A percentile compares a stretch with the other conserved stretches of the same genome.
These are phyloP conservation scores for Russula earlei DNA, from an alignment of 768 basidiomycete genomes.

Conservation along the genomic window DNA sequence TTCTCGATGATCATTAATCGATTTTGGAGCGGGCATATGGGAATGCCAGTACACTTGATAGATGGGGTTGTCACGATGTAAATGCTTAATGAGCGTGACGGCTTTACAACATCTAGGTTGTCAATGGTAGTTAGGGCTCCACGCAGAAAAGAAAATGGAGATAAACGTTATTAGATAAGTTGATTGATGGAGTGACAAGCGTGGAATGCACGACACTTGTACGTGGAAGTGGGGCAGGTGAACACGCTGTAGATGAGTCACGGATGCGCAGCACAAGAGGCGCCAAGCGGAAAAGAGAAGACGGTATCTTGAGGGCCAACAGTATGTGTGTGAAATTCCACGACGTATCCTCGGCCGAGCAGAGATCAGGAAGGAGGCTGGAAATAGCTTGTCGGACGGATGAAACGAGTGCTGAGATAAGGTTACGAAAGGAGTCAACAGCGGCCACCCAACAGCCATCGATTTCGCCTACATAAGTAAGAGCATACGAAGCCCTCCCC, in stretches of 20 bases:
- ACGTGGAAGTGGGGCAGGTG: conserved; percentile 25
- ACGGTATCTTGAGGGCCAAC: no score
- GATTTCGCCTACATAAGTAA: conserved; percentile 16
- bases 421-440: conserved; percentile 16
- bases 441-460: conserved; percentile 12
- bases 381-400: not conserved
- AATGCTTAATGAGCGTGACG: no score
- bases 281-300: no score
- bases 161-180: not conserved
- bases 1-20: not conserved
- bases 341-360: conserved; percentile 36
- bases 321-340: not conserved
- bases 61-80: not conserved
- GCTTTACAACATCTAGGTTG: no score
- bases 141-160: not conserved
- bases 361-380: conserved; percentile 20
- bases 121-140: not conserved
- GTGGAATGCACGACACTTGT: conserved; percentile 56
- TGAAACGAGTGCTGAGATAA: not conserved
- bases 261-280: not conserved
- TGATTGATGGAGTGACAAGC: conserved; percentile 30
- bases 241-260: conserved; percentile 15
- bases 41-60: not conserved
- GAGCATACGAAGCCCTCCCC: conserved; percentile 9
- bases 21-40: not conserved